Conservation (phyloP, 148 eudicot genomes). For the Polygonum aviculare region DNA sequence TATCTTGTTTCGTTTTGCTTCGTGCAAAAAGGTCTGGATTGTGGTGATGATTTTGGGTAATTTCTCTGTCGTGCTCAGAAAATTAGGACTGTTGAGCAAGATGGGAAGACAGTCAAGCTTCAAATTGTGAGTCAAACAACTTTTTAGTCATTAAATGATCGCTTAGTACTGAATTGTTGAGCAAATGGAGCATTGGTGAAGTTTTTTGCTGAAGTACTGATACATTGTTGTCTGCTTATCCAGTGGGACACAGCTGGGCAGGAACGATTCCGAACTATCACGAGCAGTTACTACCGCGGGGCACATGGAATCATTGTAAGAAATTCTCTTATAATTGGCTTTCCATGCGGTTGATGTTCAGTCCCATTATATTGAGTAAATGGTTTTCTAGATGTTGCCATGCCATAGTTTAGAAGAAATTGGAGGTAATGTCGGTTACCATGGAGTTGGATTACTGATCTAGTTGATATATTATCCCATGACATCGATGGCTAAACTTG, state of each 20-base stretch:
- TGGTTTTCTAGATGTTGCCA: background rate
- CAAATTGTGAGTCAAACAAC: constrained; percentile 64
- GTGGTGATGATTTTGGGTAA: background rate
- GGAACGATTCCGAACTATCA: constrained; percentile 92
- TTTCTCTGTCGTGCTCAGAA: constrained; percentile 36
- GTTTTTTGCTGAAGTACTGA: background rate
- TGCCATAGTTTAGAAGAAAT: background rate
- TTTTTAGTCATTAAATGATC: background rate
- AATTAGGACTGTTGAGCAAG: constrained; percentile 87
- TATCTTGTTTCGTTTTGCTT: background rate
- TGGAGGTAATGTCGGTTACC: background rate
- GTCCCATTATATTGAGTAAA: background rate
- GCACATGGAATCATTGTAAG: constrained; percentile 98
- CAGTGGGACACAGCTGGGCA: constrained; percentile 99
- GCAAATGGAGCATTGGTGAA: background rate
- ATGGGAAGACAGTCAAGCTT: constrained; percentile 77
- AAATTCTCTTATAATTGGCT: background rate
- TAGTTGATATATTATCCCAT: background rate
- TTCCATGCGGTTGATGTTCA: background rate
- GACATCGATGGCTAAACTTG: background rate
- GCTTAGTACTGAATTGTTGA: background rate
- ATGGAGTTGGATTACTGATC: background rate
- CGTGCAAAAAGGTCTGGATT: background rate
- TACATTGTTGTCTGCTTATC: constrained; percentile 14
- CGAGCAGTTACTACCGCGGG: constrained; percentile 97